Percentiles rank a stretch among this genome's conserved stretches.
phyloP scores from a whole-genome alignment of 257 asterid genomes.

The Marsdenia floribunda region DNA sequence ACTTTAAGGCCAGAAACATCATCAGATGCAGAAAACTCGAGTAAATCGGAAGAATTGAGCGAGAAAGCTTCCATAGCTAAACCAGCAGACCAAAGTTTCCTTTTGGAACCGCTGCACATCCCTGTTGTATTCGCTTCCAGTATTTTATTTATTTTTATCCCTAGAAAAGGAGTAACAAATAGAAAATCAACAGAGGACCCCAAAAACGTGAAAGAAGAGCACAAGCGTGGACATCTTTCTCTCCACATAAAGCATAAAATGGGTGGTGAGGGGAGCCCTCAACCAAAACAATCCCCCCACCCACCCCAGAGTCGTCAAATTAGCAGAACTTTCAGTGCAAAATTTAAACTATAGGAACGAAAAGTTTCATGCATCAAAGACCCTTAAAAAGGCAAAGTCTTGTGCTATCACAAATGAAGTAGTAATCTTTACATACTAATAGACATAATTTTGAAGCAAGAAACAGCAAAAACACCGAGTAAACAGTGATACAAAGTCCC shows the following conservation, averaged over 20 bases:
- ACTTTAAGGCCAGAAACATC: slow-evolving; percentile 26
- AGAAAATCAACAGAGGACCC: slow-evolving; percentile 2
- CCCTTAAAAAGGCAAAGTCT: background rate
- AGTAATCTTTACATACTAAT: background rate
- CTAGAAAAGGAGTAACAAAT: slow-evolving; percentile 10
- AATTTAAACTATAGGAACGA: background rate
- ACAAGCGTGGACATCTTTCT: background rate
- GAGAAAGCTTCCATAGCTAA: slow-evolving; percentile 18
- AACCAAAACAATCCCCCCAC: background rate
- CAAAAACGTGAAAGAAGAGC: background rate
- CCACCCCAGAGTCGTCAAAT: background rate
- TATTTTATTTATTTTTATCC: background rate
- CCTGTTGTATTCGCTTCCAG: background rate
- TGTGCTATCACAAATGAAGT: background rate
- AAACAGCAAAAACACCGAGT: background rate
- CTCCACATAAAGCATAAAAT: background rate
- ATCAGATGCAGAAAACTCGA: slow-evolving; percentile 38
- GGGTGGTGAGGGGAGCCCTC: background rate
- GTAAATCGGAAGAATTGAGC: slow-evolving; percentile 20
- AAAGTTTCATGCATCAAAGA: background rate
- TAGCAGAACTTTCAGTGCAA: background rate
- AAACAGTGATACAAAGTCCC: background rate
- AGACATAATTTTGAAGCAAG: background rate
- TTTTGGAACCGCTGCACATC: slow-evolving; percentile 30
- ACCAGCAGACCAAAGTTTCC: slow-evolving; percentile 17